Evolutionary conservation across 495 filamentous ascomycete species (phyloP), one percentile per base, ranked within the genome.

Genomic region (Penicillium bovifimosum): DNA sequence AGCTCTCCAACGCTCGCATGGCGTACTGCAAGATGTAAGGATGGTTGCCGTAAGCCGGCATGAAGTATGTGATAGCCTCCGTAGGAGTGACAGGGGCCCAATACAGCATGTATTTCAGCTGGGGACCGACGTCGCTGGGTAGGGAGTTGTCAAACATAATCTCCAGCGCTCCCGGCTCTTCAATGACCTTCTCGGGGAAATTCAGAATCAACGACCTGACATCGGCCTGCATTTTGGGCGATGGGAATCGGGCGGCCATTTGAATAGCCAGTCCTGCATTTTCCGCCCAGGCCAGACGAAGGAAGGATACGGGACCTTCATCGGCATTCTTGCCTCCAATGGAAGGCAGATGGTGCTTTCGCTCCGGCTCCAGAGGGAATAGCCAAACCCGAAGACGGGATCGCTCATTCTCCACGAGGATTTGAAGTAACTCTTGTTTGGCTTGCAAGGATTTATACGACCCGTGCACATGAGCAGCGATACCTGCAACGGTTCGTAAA

Each of bases 11-110:
- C 5, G 93, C 90, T 51, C 91, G 80, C 90, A 99, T 95, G 8
- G 95, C 95, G 69, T 97, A 99, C 65, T 99, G 95, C 39, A 97
- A 78, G 46, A 99, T 82, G 72, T 87, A 96, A 0, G 95, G 87
- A 65, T 99, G 86, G 60, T 96, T 93, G n/a, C 85, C 83, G 70
- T 95, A 97, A 6, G 88, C 81, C 0, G 95, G 95, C 52, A 96
- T 64, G 72, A 97, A 97, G 68, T 90, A 91, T 0, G 91, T 95
- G 6, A 95, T 82, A 5, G 95, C 91, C 13, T 91, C 91, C 44
- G 93, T 86, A 2, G 95, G 93, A 60, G 95, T 95, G 16, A 96
- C 88, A 13, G 95, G 83, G 17, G 87, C 86, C 95, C 95, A 99
- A 68, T 87, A 99, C 6, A 97, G 76, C 14, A 99, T 70, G 67